Evolutionary conservation across 2,329 filamentous ascomycete genomes (phyloP).

Genomic region (Colletotrichum siamense): DNA sequence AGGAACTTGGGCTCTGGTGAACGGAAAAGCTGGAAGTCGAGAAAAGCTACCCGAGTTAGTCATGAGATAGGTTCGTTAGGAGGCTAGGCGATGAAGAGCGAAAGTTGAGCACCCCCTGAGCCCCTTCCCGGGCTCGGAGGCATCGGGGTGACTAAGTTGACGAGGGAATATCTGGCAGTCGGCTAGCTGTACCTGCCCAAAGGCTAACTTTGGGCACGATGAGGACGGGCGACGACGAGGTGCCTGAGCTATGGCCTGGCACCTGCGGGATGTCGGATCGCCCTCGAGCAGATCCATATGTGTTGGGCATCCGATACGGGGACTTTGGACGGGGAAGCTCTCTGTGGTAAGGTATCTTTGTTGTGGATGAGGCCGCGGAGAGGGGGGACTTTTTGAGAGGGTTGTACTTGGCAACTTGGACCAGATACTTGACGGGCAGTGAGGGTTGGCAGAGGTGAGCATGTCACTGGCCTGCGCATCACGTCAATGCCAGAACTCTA

Average conservation of each 20-base stretch:
- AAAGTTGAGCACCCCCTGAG: background rate
- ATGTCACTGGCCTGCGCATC: slow-evolving; percentile 8
- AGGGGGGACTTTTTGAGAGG: background rate
- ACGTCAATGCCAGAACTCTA: slow-evolving; percentile 18
- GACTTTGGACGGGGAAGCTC: background rate
- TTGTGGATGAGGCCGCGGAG: background rate
- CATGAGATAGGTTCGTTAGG: background rate
- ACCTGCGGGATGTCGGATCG: background rate
- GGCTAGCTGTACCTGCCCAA: background rate
- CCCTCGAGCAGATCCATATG: background rate
- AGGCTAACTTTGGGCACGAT: background rate
- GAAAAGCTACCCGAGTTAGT: background rate
- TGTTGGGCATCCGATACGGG: background rate
- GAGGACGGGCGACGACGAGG: background rate
- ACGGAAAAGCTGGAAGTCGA: background rate
- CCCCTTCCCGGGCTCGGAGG: background rate
- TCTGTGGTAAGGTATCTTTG: background rate
- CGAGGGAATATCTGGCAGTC: background rate
- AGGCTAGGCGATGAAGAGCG: background rate
- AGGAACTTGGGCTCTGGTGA: background rate
- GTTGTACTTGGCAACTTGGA: background rate
- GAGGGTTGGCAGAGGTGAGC: background rate
- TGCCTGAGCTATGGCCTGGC: background rate
- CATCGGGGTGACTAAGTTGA: background rate
- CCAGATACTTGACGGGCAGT: background rate